phyloP scores from a whole-genome alignment of 768 basidiomycete species.

The Rhodotorula taiwanensis region DNA sequence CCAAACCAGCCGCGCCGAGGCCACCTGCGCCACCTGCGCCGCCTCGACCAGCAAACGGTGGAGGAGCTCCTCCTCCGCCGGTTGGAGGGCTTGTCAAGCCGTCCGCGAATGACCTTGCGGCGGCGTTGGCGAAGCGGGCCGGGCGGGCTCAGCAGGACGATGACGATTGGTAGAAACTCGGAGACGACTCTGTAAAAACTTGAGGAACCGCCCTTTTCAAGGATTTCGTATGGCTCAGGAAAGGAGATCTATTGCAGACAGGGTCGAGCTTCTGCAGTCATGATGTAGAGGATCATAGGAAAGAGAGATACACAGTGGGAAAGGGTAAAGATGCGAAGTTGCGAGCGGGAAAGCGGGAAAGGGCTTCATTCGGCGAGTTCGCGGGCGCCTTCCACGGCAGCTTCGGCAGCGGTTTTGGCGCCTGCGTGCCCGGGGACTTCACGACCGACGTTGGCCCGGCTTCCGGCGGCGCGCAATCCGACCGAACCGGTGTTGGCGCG shows the following conservation, averaged over 20 bases:
- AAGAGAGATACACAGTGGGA: background rate
- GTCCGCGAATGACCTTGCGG: slow-evolving; percentile 20
- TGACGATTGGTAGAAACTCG: slow-evolving; percentile 26
- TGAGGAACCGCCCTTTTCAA: too few relatives aligned
- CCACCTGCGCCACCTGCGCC: background rate
- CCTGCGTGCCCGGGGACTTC: slow-evolving; percentile 33
- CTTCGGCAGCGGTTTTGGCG: slow-evolving; percentile 36
- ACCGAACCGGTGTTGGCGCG: slow-evolving; percentile 30
- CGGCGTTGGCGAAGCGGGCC: slow-evolving; percentile 25
- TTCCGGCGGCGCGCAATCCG: slow-evolving; percentile 33
- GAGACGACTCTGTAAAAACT: too few relatives aligned
- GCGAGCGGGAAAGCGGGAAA: background rate
- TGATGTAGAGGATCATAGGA: too few relatives aligned
- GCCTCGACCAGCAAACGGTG: background rate
- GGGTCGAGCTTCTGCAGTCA: too few relatives aligned
- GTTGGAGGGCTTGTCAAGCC: slow-evolving; percentile 26
- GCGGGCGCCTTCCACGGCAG: slow-evolving; percentile 19
- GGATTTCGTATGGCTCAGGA: too few relatives aligned
- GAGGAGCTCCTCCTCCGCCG: background rate
- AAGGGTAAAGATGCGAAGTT: background rate
- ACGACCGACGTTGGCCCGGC: slow-evolving; percentile 7
- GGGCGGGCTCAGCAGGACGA: slow-evolving; percentile 15
- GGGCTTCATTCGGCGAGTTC: background rate
- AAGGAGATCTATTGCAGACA: too few relatives aligned
- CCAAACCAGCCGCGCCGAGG: background rate